Evolutionary conservation across 208 protist species (phyloP).

Genomic region (Porcisia deanei): DNA sequence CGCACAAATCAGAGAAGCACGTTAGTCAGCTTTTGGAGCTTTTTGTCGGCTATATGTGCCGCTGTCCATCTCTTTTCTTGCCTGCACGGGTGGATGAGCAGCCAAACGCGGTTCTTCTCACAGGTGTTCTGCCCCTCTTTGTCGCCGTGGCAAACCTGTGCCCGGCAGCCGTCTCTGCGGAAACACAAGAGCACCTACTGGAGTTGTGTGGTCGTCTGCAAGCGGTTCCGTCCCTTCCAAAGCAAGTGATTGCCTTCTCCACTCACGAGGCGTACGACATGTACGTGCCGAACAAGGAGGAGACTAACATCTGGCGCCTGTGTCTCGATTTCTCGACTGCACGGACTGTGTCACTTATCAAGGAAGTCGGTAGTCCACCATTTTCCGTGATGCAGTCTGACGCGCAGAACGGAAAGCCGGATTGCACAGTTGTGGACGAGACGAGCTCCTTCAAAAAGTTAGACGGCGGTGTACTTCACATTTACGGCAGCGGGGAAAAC

Average conservation of each 20-base stretch:
- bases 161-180: constrained; percentile 43
- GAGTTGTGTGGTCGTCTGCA: constrained; percentile 29
- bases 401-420: constrained; percentile 22
- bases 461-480: constrained; percentile 52
- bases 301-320: constrained; percentile 51
- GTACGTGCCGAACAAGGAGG: constrained; percentile 36
- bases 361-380: constrained; percentile 50
- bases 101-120: constrained; percentile 61
- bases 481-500: constrained; percentile 68
- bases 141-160: constrained; percentile 61
- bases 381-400: constrained; percentile 42
- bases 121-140: constrained; percentile 73
- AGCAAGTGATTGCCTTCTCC: constrained; percentile 52
- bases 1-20: constrained; percentile 13
- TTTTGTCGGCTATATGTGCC: constrained; percentile 38
- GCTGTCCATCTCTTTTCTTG: constrained; percentile 19
- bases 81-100: constrained; percentile 20
- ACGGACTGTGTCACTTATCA: constrained; percentile 51
- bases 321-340: constrained; percentile 65
- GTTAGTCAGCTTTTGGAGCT: constrained; percentile 52
- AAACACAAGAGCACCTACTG: constrained; percentile 38
- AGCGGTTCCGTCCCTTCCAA: constrained; percentile 7
- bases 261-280: constrained; percentile 84
- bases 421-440: constrained; percentile 45
- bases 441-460: constrained; percentile 53